A percentile compares a stretch with the other conserved stretches of the same genome.
phyloP scores from a whole-genome alignment of 2,329 filamentous ascomycete genomes.

The Grosmannia penicillata region DNA sequence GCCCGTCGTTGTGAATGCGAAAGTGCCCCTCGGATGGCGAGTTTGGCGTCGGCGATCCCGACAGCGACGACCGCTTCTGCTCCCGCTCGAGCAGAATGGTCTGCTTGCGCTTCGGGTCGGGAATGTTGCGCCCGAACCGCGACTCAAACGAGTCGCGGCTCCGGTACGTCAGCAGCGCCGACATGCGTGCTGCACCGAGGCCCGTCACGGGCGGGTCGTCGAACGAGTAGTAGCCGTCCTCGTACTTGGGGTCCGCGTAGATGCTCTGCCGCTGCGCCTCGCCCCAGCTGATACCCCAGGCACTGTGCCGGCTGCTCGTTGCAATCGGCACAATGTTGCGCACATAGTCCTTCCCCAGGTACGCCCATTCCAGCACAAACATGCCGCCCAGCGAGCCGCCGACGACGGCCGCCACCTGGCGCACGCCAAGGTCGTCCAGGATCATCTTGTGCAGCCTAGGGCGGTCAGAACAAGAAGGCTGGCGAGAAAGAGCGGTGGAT shows the following conservation, averaged over 20 bases:
- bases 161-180: slow-evolving; percentile 85
- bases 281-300: slow-evolving; percentile 85
- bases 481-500: not conserved
- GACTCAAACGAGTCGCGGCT: slow-evolving; percentile 95
- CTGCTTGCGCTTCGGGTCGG: slow-evolving; percentile 69
- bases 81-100: slow-evolving; percentile 62
- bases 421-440: slow-evolving; percentile 66
- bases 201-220: slow-evolving; percentile 76
- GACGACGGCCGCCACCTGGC: slow-evolving; percentile 62
- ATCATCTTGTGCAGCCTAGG: slow-evolving; percentile 61
- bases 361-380: slow-evolving; percentile 85
- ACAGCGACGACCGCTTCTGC: slow-evolving; percentile 34
- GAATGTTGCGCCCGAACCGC: slow-evolving; percentile 84
- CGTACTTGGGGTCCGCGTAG: slow-evolving; percentile 96
- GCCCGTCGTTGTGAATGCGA: slow-evolving; percentile 71
- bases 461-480: not conserved
- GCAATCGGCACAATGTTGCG: slow-evolving; percentile 69
- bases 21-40: slow-evolving; percentile 56
- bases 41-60: not conserved
- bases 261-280: slow-evolving; percentile 85
- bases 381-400: slow-evolving; percentile 81
- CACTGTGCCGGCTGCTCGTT: slow-evolving; percentile 71
- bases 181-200: slow-evolving; percentile 90
- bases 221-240: slow-evolving; percentile 87
- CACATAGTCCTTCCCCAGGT: slow-evolving; percentile 77